Evolutionary conservation across 352 stramenopile genomes (phyloP), one percentile per base, ranked within the genome.

Genomic region (Globisporangium recalcitrans): DNA sequence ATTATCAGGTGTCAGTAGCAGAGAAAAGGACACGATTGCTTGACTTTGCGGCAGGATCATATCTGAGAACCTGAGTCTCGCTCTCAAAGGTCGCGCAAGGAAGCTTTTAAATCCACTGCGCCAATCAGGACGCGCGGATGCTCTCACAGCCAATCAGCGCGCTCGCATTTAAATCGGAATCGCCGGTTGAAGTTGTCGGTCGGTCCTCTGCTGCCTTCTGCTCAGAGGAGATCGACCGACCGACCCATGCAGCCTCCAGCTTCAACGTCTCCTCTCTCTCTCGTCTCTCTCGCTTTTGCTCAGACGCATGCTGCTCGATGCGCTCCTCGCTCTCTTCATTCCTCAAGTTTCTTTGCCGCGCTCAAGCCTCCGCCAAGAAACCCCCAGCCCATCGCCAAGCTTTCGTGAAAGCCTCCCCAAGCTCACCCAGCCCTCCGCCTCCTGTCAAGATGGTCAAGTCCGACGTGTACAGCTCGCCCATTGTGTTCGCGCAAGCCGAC

Each of bases 401-500:
- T 52, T 36, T 8, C 24, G 7, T 21, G 21, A 58, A 21, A 64
- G 40, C 27, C 42, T 40, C n/a, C 52, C 13, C 27, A 10, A 38
- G 42, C 13, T 32, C 32, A 9, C 10, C 8, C 10, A 3, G 10
- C 32, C 10, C 32, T 16, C 4, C 46, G 32, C 26, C 21, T 3
- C 21, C 26, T 9, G n/a, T 14, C 67, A 74, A 24, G 46, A 90
- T 90, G 78, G 81, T 84, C 71, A 90, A 90, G 72, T 85, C 73
- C 29, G 81, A 90, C 70, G 78, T 90, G 58, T 88, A 88, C 72
- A 82, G 68, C 54, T 88, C 81, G 24, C 81, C 81, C 11, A 87
- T 88, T 61, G 71, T 88, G 34, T 91, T 89, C 62, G 69, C 72
- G 24, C 77, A 88, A 61, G 54, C 88, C 63, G 82, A 91, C 63